A percentile compares a stretch with the other conserved stretches of the same genome.
Conservation (phyloP, 78 protist genomes). For the Pelomyxa schiedti region DNA sequence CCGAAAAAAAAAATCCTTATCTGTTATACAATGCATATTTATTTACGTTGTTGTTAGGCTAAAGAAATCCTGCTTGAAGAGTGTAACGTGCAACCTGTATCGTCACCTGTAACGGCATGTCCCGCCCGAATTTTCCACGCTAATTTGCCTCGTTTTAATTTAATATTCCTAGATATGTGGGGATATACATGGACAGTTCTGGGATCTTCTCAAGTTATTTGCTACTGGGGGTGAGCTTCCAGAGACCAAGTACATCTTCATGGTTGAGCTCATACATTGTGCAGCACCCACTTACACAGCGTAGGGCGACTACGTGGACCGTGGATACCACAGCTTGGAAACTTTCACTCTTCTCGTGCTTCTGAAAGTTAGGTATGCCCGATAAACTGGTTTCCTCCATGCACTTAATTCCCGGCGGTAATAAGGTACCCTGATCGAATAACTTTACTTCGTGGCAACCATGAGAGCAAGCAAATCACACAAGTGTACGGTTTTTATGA, state of each 20-base stretch:
- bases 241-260: neutral
- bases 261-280: too few relatives aligned
- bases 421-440: constrained; percentile 81
- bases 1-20: too few relatives aligned
- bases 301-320: neutral
- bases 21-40: too few relatives aligned
- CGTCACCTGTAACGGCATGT: constrained; percentile 93
- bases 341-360: neutral
- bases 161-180: too few relatives aligned
- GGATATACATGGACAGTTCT: neutral
- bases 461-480: constrained; percentile 92
- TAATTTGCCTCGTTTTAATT: neutral
- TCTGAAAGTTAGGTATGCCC: too few relatives aligned
- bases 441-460: constrained; percentile 92
- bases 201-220: neutral
- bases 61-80: constrained; percentile 83
- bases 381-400: neutral
- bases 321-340: neutral
- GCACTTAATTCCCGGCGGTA: neutral
- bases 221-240: neutral
- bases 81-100: constrained; percentile 87
- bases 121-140: too few relatives aligned
- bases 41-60: too few relatives aligned
- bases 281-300: too few relatives aligned
- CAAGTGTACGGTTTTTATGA: constrained; percentile 96